These are phyloP conservation scores for Papiliotrema terrestris DNA, from an alignment of 1,284 basidiomycete species.

Conservation along the genomic window DNA sequence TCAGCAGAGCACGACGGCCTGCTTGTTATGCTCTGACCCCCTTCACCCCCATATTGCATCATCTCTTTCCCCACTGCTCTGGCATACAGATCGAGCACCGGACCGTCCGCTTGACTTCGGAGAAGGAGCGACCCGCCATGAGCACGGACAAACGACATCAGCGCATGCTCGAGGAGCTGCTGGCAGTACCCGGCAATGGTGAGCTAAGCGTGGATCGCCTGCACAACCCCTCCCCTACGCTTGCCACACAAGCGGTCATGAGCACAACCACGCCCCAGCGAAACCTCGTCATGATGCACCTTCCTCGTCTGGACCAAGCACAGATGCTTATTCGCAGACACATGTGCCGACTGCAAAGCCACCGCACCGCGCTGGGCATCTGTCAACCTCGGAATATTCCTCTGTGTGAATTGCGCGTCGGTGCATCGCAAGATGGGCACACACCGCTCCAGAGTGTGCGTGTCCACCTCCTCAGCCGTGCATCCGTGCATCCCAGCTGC, in stretches of 20 bases:
- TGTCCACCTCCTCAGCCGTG: not conserved
- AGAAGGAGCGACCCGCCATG: no score
- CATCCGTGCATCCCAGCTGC: not conserved
- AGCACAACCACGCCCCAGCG: not conserved
- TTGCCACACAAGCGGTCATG: not conserved
- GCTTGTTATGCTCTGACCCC: no score
- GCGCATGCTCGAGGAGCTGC: conserved; percentile 45
- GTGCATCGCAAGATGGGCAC: conserved; percentile 48
- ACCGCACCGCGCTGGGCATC: conserved; percentile 45
- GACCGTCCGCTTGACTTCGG: no score
- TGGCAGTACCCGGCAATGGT: conserved; percentile 46
- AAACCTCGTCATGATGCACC: not conserved
- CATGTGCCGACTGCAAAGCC: conserved; percentile 46
- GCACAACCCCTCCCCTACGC: not conserved
- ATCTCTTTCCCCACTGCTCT: no score
- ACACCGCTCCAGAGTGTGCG: conserved; percentile 46
- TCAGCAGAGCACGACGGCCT: no score
- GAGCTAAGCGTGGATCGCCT: conserved; percentile 20
- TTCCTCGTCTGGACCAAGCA: no score
- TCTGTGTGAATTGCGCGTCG: conserved; percentile 41
- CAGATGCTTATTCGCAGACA: conserved; percentile 27
- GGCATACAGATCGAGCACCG: no score
- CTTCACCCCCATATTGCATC: no score
- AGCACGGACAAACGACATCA: conserved; percentile 33
- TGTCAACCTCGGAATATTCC: conserved; percentile 45